Evolutionary conservation across 306 rosid genomes (phyloP).

Genomic region (Gleditsia sinensis): DNA sequence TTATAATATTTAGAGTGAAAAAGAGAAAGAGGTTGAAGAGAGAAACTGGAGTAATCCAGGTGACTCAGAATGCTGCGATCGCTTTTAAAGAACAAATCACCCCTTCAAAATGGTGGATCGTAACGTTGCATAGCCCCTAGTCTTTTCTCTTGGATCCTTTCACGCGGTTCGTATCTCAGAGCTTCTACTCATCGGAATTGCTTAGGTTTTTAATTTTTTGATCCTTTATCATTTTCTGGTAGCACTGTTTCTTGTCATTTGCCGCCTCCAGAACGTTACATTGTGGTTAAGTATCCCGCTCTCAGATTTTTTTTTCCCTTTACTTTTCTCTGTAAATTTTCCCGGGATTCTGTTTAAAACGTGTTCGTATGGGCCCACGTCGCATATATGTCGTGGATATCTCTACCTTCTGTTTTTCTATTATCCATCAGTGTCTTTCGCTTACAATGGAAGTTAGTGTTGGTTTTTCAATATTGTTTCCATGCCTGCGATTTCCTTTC

Average conservation of each 20-base stretch:
- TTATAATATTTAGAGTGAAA: background rate
- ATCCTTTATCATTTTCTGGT: background rate
- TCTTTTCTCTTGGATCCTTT: too few relatives aligned
- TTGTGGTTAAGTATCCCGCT: background rate
- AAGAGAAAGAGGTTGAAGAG: background rate
- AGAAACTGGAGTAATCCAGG: background rate
- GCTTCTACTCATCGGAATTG: background rate
- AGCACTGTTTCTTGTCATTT: background rate
- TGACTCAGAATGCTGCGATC: conserved; percentile 21
- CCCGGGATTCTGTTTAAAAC: background rate
- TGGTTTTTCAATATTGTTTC: background rate
- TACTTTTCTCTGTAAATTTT: background rate
- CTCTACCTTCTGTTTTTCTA: background rate
- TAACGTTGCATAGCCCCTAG: conserved; percentile 22
- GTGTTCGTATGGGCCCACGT: conserved; percentile 7
- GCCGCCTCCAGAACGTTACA: background rate
- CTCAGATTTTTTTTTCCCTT: background rate
- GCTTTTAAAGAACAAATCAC: background rate
- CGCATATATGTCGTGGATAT: conserved; percentile 9
- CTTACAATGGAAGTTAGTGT: conserved; percentile 32
- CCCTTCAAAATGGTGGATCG: conserved; percentile 27
- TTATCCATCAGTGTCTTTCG: conserved; percentile 3
- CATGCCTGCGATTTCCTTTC: background rate
- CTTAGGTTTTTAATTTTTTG: background rate
- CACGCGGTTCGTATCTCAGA: conserved; percentile 1